Conservation (phyloP, 208 protist species). For the Entamoeba histolytica region DNA sequence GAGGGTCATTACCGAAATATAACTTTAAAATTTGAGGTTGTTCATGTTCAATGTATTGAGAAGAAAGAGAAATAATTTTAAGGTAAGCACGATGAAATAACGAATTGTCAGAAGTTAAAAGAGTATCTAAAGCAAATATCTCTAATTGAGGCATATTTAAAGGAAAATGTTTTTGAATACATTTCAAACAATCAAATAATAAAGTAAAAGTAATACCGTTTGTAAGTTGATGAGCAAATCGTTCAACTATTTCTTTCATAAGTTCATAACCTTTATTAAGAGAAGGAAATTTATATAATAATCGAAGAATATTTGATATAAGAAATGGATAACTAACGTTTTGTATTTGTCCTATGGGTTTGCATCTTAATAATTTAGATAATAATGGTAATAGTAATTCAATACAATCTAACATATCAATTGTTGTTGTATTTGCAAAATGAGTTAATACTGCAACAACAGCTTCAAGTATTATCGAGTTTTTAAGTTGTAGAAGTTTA, state of each 20-base stretch:
- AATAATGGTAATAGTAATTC: background rate
- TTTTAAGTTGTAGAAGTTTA: background rate
- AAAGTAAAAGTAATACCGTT: background rate
- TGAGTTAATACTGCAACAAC: background rate
- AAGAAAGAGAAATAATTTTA: background rate
- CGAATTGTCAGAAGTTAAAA: background rate
- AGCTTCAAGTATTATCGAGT: background rate
- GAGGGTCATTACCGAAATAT: background rate
- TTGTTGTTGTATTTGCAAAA: background rate
- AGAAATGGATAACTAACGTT: background rate
- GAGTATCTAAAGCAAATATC: background rate
- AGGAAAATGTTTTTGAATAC: background rate
- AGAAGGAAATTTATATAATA: background rate
- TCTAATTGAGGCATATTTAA: background rate
- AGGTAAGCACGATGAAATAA: background rate
- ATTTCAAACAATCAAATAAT: background rate
- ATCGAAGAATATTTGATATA: background rate
- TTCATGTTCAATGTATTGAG: background rate
- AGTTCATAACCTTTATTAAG: background rate
- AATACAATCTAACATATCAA: background rate
- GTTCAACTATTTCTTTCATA: background rate
- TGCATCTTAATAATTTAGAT: background rate
- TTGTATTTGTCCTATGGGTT: background rate
- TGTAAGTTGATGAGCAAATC: background rate
- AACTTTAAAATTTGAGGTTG: background rate